Evolutionary conservation across 768 basidiomycete species (phyloP).

Genomic region (Zangia roseola): DNA sequence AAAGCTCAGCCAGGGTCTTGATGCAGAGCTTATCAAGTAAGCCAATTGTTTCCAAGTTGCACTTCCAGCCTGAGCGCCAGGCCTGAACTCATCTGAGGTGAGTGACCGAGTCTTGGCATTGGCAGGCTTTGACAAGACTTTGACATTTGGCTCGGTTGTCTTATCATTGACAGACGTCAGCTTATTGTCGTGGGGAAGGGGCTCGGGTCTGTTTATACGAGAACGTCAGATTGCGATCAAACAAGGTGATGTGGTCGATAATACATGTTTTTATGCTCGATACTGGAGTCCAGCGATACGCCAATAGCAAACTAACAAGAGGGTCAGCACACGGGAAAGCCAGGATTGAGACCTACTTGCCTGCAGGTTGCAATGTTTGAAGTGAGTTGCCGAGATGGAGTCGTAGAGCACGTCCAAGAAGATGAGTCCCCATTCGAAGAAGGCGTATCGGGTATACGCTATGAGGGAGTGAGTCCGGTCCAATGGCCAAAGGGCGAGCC

Average conservation of each 20-base stretch:
- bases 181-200: slow-evolving; percentile 8
- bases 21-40: background rate
- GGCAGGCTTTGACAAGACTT: background rate
- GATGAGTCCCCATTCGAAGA: slow-evolving; percentile 88
- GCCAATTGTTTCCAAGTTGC: background rate
- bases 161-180: background rate
- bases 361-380: slow-evolving; percentile 52
- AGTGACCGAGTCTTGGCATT: background rate
- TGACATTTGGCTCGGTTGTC: slow-evolving; percentile 1
- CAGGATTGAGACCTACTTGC: slow-evolving; percentile 31
- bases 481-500: slow-evolving; percentile 13
- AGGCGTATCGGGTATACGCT: slow-evolving; percentile 86
- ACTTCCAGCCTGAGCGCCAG: background rate
- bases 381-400: slow-evolving; percentile 61
- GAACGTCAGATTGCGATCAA: slow-evolving; percentile 24
- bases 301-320: slow-evolving; percentile 25
- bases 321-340: background rate
- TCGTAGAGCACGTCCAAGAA: slow-evolving; percentile 72
- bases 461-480: slow-evolving; percentile 3
- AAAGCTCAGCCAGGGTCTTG: slow-evolving; percentile 33
- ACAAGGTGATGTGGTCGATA: slow-evolving; percentile 42
- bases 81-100: background rate
- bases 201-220: slow-evolving; percentile 18
- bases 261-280: slow-evolving; percentile 42
- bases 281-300: slow-evolving; percentile 23